Percentiles rank a stretch among this genome's conserved stretches.
These are phyloP conservation scores for Mrakia blollopis DNA, from an alignment of 768 basidiomycete species.

Conservation along the genomic window DNA sequence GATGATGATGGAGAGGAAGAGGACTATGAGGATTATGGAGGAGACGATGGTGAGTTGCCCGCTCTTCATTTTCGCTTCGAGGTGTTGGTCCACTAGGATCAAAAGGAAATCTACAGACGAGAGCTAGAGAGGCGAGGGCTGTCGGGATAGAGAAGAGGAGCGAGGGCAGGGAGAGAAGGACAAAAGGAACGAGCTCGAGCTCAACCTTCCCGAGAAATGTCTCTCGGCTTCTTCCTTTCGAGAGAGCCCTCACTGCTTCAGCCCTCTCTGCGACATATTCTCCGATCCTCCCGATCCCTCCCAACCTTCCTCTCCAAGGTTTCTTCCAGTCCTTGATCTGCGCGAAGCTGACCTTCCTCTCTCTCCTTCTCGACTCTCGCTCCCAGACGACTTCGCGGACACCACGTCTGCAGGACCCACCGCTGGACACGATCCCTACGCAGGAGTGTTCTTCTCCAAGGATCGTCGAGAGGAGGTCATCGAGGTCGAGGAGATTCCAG, in stretches of 20 bases:
- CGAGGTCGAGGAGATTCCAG: constrained; percentile 78
- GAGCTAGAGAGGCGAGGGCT: no score
- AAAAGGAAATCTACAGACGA: no score
- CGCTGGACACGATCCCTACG: constrained; percentile 64
- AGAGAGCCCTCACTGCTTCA: no score
- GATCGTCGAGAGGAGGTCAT: constrained; percentile 86
- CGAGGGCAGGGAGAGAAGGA: no score
- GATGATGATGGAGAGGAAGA: constrained; percentile 57
- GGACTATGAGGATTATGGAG: constrained; percentile 1
- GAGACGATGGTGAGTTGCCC: constrained; percentile 36
- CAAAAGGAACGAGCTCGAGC: constrained; percentile 46
- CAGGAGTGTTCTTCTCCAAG: constrained; percentile 92
- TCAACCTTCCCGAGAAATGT: constrained; percentile 35
- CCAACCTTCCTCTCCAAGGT: neutral
- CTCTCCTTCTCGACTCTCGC: neutral
- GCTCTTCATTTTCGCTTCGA: neutral
- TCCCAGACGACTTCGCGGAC: constrained; percentile 1
- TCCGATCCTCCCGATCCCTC: no score
- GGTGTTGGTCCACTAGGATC: no score
- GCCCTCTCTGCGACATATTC: no score
- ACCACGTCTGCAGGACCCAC: neutral
- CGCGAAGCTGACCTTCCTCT: neutral
- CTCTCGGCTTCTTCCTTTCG: neutral
- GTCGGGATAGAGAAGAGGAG: constrained; percentile 40
- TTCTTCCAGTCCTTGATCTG: neutral